Conservation (phyloP, 208 protist genomes). For the Wallacemonas sp. region DNA sequence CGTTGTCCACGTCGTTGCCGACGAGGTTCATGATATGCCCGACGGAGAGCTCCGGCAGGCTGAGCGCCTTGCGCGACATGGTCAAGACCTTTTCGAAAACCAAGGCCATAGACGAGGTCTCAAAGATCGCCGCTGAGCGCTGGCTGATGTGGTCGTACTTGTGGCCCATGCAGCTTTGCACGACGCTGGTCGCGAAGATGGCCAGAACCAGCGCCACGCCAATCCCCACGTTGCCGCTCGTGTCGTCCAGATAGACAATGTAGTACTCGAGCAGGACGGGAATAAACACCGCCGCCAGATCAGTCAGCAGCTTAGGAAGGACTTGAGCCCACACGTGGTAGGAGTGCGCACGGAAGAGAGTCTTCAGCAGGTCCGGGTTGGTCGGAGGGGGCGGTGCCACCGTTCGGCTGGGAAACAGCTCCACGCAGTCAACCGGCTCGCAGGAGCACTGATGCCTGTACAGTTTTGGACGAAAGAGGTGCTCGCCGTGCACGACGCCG, state of each 20-base stretch:
- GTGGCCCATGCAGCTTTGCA: constrained; percentile 35
- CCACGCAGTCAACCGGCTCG: constrained; percentile 29
- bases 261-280: constrained; percentile 42
- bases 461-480: constrained; percentile 20
- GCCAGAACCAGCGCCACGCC: constrained; percentile 21
- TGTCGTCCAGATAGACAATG: constrained; percentile 32
- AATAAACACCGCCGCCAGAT: constrained; percentile 19
- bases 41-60: constrained; percentile 56
- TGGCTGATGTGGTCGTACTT: constrained; percentile 70
- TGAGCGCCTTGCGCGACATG: constrained; percentile 23
- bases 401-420: constrained; percentile 10
- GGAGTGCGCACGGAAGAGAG: constrained; percentile 26
- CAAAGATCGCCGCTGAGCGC: constrained; percentile 43
- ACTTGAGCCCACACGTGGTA: constrained; percentile 36
- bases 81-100: constrained; percentile 82
- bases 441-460: constrained; percentile 21
- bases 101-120: constrained; percentile 50
- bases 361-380: constrained; percentile 12
- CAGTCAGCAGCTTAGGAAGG: constrained; percentile 25
- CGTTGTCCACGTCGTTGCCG: constrained; percentile 52
- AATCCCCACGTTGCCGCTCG: constrained; percentile 10
- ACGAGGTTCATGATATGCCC: constrained; percentile 86
- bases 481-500: constrained; percentile 44
- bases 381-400: constrained; percentile 10
- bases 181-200: constrained; percentile 28